A percentile compares a stretch with the other conserved stretches of the same genome.
These are phyloP conservation scores for Alternaria dauci DNA, from an alignment of 2,329 filamentous ascomycete species.

Conservation along the genomic window DNA sequence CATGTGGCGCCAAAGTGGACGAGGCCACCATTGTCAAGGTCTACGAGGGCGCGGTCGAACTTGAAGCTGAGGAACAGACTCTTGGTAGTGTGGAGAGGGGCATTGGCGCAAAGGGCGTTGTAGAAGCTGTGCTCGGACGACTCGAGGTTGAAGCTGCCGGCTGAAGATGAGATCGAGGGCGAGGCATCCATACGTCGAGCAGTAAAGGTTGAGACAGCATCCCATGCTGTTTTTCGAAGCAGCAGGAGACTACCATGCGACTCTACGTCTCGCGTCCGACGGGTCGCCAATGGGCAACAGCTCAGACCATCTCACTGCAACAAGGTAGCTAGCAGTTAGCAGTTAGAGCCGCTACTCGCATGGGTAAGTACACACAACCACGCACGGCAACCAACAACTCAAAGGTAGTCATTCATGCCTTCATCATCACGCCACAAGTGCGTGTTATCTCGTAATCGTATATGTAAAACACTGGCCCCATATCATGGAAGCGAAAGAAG, in stretches of 20 bases:
- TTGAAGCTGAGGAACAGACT: slow-evolving; percentile 69
- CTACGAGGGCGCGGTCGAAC: slow-evolving; percentile 82
- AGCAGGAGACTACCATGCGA: background rate
- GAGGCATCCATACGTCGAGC: background rate
- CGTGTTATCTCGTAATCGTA: slow-evolving; percentile 19
- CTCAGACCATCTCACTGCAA: background rate
- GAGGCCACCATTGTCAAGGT: slow-evolving; percentile 86
- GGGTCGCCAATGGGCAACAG: background rate
- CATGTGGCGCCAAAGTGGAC: slow-evolving; percentile 83
- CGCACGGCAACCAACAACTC: background rate
- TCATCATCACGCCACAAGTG: slow-evolving; percentile 19
- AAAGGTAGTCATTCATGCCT: slow-evolving; percentile 10
- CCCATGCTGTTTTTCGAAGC: background rate
- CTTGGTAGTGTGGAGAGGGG: slow-evolving; percentile 57
- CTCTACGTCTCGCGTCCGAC: background rate
- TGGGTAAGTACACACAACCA: background rate
- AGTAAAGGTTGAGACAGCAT: background rate
- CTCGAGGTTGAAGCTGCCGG: slow-evolving; percentile 38
- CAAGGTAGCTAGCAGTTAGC: background rate
- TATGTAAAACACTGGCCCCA: slow-evolving; percentile 1
- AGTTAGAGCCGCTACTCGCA: background rate
- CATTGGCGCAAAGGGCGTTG: slow-evolving; percentile 42
- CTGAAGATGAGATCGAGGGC: slow-evolving; percentile 13
- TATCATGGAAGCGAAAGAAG: background rate
- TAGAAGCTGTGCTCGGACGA: slow-evolving; percentile 41